Conservation (phyloP, 176 grass and related monocot genomes). For the Aegilops speltoides region DNA sequence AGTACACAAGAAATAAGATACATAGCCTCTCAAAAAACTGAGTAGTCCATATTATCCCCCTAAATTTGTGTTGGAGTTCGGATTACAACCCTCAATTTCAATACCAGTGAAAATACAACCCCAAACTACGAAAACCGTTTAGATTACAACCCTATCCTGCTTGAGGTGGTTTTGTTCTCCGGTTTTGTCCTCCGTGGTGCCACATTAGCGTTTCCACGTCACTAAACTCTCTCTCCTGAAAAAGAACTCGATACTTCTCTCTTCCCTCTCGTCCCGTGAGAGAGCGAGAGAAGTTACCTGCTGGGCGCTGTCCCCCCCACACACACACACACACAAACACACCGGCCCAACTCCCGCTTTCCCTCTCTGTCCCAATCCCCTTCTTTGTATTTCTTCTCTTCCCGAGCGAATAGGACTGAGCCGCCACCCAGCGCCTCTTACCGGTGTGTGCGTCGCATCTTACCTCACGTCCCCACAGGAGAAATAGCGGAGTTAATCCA, state of each 20-base stretch:
- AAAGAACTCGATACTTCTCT: not conserved
- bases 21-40: not conserved
- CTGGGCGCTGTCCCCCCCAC: not conserved
- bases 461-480: not conserved
- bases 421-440: not conserved
- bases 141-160: not conserved
- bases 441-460: not conserved
- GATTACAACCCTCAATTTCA: not conserved
- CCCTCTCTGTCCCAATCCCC: not conserved
- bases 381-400: not conserved
- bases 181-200: not conserved
- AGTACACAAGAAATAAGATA: conserved; percentile 24
- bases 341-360: not conserved
- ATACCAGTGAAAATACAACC: not conserved
- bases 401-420: not conserved
- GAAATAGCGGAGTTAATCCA: not conserved
- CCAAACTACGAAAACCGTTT: not conserved
- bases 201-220: not conserved
- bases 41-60: not conserved
- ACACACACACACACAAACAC: too few relatives aligned
- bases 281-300: not conserved
- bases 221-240: not conserved
- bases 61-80: not conserved
- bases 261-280: not conserved
- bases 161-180: not conserved